phyloP scores from a whole-genome alignment of 2,329 filamentous ascomycete species.

The Diaporthe sp. region DNA sequence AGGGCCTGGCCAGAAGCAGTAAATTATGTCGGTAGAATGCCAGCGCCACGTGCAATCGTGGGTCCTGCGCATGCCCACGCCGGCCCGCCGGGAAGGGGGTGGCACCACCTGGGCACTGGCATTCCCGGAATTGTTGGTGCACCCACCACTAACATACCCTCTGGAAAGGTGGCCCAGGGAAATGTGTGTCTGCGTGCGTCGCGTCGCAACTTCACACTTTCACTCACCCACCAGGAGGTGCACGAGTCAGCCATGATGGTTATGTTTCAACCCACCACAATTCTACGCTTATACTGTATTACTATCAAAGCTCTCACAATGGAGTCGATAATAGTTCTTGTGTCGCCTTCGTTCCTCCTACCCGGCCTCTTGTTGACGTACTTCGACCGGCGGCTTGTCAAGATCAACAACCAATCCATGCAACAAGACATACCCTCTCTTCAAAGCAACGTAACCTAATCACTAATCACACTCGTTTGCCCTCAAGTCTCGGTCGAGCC shows the following conservation, averaged over 20 bases:
- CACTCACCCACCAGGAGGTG: neutral
- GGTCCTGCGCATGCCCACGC: neutral
- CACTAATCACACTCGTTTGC: neutral
- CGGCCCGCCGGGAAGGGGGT: neutral
- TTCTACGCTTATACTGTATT: neutral
- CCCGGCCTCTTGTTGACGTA: neutral
- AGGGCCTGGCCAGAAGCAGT: neutral
- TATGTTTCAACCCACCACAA: neutral
- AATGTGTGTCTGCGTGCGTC: neutral
- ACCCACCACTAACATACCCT: neutral
- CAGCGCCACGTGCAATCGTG: neutral
- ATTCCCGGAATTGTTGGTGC: neutral
- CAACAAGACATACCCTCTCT: neutral
- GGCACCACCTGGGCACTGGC: neutral
- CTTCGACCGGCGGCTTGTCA: neutral
- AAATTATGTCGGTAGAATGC: neutral
- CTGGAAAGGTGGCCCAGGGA: neutral
- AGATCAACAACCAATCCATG: neutral
- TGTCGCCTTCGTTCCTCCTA: neutral
- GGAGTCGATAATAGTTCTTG: neutral
- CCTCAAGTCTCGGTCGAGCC: neutral
- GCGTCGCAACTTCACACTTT: neutral
- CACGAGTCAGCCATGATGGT: constrained; percentile 4
- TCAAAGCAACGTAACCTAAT: neutral
- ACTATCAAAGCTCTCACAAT: neutral